Conservation (phyloP, 1,284 basidiomycete species). For the Sporisorium scitamineum region DNA sequence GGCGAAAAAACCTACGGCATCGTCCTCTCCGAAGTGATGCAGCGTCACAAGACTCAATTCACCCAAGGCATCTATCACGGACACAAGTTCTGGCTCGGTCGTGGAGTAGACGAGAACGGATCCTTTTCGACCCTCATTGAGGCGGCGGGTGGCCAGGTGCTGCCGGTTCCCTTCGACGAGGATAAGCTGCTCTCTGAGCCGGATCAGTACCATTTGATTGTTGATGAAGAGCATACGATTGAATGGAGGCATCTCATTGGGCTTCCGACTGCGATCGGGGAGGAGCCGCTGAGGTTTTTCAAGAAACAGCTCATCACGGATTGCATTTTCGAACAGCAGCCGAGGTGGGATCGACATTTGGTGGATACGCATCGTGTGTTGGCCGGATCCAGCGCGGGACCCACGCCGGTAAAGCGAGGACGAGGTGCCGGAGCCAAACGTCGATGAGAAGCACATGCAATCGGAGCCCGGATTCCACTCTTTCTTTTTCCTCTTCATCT, state of each 20-base stretch:
- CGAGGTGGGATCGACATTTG: conserved; percentile 35
- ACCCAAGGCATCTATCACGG: conserved; percentile 32
- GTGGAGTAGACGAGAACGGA: conserved; percentile 33
- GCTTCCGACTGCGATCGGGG: conserved; percentile 2
- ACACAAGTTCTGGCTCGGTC: conserved; percentile 46
- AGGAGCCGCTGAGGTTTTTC: conserved; percentile 31
- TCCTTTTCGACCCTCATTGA: conserved; percentile 29
- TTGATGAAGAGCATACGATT: conserved; percentile 25
- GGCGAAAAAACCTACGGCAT: conserved; percentile 38
- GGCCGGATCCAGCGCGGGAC: conserved; percentile 5
- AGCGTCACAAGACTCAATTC: conserved; percentile 18
- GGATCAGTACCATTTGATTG: conserved; percentile 31
- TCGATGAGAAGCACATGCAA: conserved; percentile 3
- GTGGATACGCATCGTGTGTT: conserved; percentile 12
- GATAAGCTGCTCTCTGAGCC: conserved; percentile 29
- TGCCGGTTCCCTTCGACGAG: conserved; percentile 25
- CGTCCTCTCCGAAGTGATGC: conserved; percentile 26
- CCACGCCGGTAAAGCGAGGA: conserved; percentile 20
- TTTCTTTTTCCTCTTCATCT: neutral
- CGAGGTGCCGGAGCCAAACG: conserved; percentile 17
- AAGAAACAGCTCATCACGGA: conserved; percentile 40
- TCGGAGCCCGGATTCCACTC: too few species aligned
- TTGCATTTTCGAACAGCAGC: conserved; percentile 41
- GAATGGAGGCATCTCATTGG: conserved; percentile 35
- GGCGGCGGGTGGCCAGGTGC: conserved; percentile 33